phyloP scores from a whole-genome alignment of 371 early-diverging fungal species.

The Apophysomyces variabilis region DNA sequence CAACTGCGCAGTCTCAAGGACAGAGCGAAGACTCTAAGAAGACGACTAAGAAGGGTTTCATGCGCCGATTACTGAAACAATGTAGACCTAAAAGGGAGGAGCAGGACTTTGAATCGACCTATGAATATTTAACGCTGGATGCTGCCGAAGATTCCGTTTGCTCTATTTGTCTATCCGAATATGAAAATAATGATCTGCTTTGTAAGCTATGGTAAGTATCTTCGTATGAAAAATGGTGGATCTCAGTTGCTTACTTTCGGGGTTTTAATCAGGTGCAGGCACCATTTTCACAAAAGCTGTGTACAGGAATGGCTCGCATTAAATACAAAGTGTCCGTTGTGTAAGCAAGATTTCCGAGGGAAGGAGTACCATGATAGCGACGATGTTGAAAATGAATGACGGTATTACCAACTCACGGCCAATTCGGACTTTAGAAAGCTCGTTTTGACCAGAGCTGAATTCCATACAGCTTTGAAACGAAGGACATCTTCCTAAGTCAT shows the following conservation, averaged over 20 bases:
- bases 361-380: constrained; percentile 17
- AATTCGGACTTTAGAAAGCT: too few species aligned
- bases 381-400: not conserved
- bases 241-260: not conserved
- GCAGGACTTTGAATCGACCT: constrained; percentile 17
- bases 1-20: not conserved
- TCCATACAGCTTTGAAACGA: not conserved
- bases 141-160: constrained; percentile 56
- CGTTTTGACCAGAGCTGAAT: not conserved
- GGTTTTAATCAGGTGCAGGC: constrained; percentile 36
- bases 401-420: not conserved
- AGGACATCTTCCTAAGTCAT: too few species aligned
- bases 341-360: constrained; percentile 33
- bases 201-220: constrained; percentile 53
- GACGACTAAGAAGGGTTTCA: not conserved
- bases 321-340: constrained; percentile 39
- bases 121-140: constrained; percentile 26
- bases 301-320: constrained; percentile 37
- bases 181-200: constrained; percentile 61
- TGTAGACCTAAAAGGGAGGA: constrained; percentile 11
- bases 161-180: constrained; percentile 66
- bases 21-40: not conserved
- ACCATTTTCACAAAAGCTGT: constrained; percentile 44
- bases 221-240: not conserved
- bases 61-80: not conserved